phyloP scores from a whole-genome alignment of 495 filamentous ascomycete genomes.

The Lophiostoma macrostomum region DNA sequence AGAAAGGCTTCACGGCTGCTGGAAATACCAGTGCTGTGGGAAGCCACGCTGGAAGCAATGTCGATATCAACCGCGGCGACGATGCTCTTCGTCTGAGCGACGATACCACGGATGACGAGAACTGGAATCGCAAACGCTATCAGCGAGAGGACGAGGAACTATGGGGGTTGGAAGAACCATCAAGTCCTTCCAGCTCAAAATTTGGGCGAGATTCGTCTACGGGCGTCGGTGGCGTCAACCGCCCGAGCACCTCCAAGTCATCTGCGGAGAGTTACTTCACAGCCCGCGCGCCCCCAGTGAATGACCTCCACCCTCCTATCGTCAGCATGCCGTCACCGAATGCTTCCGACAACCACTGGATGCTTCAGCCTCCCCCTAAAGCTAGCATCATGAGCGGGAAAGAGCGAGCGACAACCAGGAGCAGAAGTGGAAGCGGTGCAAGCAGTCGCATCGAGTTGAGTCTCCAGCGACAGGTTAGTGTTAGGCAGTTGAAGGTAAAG shows the following conservation, averaged over 20 bases:
- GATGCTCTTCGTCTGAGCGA: conserved; percentile 23
- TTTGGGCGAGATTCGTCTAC: conserved; percentile 48
- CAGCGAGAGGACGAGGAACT: conserved; percentile 83
- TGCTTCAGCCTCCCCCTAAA: conserved; percentile 82
- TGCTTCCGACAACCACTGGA: conserved; percentile 73
- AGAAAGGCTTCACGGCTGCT: conserved; percentile 50
- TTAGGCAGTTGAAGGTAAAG: conserved; percentile 36
- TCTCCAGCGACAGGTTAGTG: conserved; percentile 44
- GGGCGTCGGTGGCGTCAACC: conserved; percentile 52
- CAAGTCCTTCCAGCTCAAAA: conserved; percentile 40
- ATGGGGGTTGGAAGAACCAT: conserved; percentile 54
- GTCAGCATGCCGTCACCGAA: conserved; percentile 69
- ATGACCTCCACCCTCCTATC: conserved; percentile 82
- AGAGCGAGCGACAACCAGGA: conserved; percentile 49
- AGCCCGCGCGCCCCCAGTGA: conserved; percentile 67
- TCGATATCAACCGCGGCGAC: conserved; percentile 23
- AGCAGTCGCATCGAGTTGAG: conserved; percentile 40
- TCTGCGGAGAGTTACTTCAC: conserved; percentile 58
- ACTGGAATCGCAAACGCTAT: conserved; percentile 71
- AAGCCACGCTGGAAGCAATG: conserved; percentile 30
- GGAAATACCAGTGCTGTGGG: conserved; percentile 28
- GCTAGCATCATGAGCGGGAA: conserved; percentile 87
- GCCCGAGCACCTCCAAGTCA: conserved; percentile 39
- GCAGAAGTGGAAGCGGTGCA: conserved; percentile 48
- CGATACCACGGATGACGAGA: conserved; percentile 47